phyloP scores from a whole-genome alignment of 805 yeast species.

The Teunomyces kruisii region DNA sequence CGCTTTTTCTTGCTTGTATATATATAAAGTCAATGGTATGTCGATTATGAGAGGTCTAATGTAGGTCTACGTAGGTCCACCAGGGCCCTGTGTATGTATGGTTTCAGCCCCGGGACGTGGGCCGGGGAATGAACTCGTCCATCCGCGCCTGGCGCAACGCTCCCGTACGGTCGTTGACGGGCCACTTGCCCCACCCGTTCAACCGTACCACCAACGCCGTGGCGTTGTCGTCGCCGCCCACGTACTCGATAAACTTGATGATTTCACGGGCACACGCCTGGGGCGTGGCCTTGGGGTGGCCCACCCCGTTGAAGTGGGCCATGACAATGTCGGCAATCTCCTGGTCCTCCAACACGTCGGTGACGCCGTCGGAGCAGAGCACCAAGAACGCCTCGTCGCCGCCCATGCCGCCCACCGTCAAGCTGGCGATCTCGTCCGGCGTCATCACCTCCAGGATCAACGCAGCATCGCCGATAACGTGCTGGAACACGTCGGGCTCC shows the following conservation, averaged over 20 bases:
- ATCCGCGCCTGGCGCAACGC: conserved; percentile 70
- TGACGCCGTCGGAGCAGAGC: conserved; percentile 83
- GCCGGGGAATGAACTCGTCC: conserved; percentile 41
- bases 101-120: conserved; percentile 8
- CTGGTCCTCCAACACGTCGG: conserved; percentile 80
- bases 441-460: conserved; percentile 38
- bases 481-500: conserved; percentile 83
- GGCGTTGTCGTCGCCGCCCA: conserved; percentile 96
- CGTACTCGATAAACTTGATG: conserved; percentile 74
- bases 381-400: conserved; percentile 89
- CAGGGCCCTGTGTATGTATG: neutral
- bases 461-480: conserved; percentile 57
- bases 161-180: conserved; percentile 79
- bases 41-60: neutral
- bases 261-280: conserved; percentile 85
- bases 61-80: too few relatives aligned
- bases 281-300: conserved; percentile 74
- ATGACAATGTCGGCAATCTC: conserved; percentile 86
- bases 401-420: conserved; percentile 52
- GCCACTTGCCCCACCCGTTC: conserved; percentile 96
- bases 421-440: conserved; percentile 30
- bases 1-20: conserved; percentile 3
- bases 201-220: conserved; percentile 80
- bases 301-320: conserved; percentile 60
- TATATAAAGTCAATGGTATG: neutral